Conservation (phyloP, 257 asterid species). For the Nicotiana tabacum region DNA sequence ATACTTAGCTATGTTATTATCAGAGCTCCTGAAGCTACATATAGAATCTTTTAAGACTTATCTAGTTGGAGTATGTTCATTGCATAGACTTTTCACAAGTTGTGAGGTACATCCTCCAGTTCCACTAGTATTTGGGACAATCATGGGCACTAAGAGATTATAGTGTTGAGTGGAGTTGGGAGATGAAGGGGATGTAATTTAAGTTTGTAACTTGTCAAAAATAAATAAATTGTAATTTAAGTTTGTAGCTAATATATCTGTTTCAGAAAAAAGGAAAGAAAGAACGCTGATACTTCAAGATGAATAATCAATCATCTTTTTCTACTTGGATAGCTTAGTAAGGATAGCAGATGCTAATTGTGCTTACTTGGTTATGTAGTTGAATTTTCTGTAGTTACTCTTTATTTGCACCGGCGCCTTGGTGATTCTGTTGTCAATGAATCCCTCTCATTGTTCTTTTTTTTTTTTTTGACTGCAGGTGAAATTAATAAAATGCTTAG, state of each 20-base stretch:
- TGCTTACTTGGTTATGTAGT: neutral
- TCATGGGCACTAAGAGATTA: neutral
- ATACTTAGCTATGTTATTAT: neutral
- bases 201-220: neutral
- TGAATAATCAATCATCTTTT: neutral
- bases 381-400: neutral
- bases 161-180: neutral
- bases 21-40: neutral
- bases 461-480: conserved; percentile 45
- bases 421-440: neutral
- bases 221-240: neutral
- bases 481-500: conserved; percentile 80
- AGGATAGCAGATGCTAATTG: neutral
- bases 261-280: neutral
- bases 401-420: neutral
- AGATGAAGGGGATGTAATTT: neutral
- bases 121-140: neutral
- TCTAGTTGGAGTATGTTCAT: neutral
- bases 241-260: neutral
- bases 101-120: neutral
- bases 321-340: neutral
- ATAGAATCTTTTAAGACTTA: neutral
- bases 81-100: neutral
- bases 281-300: neutral
- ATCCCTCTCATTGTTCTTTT: conserved; percentile 5